Evolutionary conservation across 1,139 yeast genomes (phyloP).

Genomic region (Hansenula anomala): DNA sequence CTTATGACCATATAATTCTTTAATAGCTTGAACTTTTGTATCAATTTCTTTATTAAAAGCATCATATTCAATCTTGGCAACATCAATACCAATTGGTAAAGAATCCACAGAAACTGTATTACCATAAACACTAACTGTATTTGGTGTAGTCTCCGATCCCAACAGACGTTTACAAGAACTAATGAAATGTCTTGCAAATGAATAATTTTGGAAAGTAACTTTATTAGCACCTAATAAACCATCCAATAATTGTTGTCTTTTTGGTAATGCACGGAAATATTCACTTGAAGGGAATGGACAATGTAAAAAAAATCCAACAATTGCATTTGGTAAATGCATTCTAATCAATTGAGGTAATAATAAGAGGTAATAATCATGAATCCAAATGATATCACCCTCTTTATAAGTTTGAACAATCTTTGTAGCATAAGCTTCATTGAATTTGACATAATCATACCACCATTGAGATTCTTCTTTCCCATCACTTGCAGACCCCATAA

Average conservation of each 20-base stretch:
- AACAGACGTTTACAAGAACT: slow-evolving; percentile 82
- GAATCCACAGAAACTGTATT: slow-evolving; percentile 68
- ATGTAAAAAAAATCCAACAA: slow-evolving; percentile 80
- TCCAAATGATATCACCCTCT: slow-evolving; percentile 93
- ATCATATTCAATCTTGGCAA: slow-evolving; percentile 55
- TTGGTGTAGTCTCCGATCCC: slow-evolving; percentile 59
- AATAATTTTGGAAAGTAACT: slow-evolving; percentile 79
- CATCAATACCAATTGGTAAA: slow-evolving; percentile 84
- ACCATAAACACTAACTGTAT: slow-evolving; percentile 70
- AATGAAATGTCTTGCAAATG: slow-evolving; percentile 86
- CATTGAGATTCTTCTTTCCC: slow-evolving; percentile 69
- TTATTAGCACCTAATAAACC: slow-evolving; percentile 90
- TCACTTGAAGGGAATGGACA: slow-evolving; percentile 96
- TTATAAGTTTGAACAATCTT: slow-evolving; percentile 66
- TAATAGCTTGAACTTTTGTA: slow-evolving; percentile 45
- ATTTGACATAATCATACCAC: slow-evolving; percentile 89
- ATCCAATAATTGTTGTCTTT: slow-evolving; percentile 74
- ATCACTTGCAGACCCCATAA: slow-evolving; percentile 65
- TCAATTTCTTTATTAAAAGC: slow-evolving; percentile 41
- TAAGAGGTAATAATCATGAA: slow-evolving; percentile 87
- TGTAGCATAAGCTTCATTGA: slow-evolving; percentile 87
- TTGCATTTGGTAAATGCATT: slow-evolving; percentile 75
- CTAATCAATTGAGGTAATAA: slow-evolving; percentile 83
- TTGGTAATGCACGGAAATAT: slow-evolving; percentile 83
- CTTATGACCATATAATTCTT: slow-evolving; percentile 65